Base-by-base conservation (phyloP, 768 basidiomycete species). In the Pleurotus giganteus region DNA sequence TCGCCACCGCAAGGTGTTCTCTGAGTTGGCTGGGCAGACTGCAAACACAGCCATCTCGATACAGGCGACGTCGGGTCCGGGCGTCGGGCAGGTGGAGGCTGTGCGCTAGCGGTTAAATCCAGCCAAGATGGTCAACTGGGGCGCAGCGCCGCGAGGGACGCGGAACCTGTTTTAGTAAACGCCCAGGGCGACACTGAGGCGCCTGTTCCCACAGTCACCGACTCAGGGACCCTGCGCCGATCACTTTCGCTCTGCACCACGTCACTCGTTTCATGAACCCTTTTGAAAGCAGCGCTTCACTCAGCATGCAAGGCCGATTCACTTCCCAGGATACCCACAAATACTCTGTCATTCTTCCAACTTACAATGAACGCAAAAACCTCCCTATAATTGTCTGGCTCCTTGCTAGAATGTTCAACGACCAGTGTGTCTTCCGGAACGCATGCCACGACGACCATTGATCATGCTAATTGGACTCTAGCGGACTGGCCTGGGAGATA, bases 311-410 rank as follows among this genome's bases (percentile, higher is more conserved):
- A 74, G 85, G 84, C 64, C 73, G 72, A 60, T 81, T 77, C 65
- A 58, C 70, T 34, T 71, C 77, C 26, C 59, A 75, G 17, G 76
- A 84, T 60, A 81, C 83, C 31, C 75, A 88, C 77, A 94, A 89
- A 70, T 94, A 94, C 69, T 91, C 89, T 32, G 91, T 96, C 57
- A 94, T 96, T 63, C 79, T 96, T 1, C 94, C 94, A 27, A 96
- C 94, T 1, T 96, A 95, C 70, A 94, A 96, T 66, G 94, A 95
- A 67, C 84, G 94, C 64, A 91, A 89, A 72, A 95, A 96, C 65
- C 72, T 96, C 15, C 94, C 94, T 0, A 82, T 96, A 52, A 88
- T 95, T 57, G 66, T 93, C 28, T 95, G 91, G 89, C 74, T 96
- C 2, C 73, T 96, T 45, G 89, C 88, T 11, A 85, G 78, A 57